Evolutionary conservation across 2,329 filamentous ascomycete species (phyloP).

Genomic region (Ophiostoma perfectum): DNA sequence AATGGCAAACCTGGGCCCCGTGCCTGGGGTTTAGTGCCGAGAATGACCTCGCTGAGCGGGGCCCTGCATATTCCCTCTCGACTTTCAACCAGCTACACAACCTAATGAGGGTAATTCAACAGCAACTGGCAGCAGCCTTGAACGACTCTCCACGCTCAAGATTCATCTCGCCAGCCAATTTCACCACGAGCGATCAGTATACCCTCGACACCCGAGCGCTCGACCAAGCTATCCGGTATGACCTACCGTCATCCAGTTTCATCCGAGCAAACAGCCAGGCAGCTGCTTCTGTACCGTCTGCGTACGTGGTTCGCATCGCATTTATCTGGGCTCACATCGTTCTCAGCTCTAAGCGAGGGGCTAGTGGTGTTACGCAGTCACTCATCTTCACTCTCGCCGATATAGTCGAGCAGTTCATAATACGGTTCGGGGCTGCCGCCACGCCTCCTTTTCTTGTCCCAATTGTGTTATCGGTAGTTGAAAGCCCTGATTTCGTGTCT

Average conservation of each 20-base stretch:
- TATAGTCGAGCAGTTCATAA: conserved; percentile 20
- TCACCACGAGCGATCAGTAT: background rate
- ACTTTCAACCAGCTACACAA: conserved; percentile 41
- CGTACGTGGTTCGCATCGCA: conserved; percentile 18
- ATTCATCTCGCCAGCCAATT: background rate
- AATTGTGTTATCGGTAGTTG: conserved; percentile 23
- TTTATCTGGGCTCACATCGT: conserved; percentile 19
- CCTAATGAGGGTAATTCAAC: conserved; percentile 31
- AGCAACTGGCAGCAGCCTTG: background rate
- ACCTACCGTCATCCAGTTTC: conserved; percentile 12
- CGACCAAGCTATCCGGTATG: conserved; percentile 5
- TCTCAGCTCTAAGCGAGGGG: background rate
- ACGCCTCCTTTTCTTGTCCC: conserved; percentile 30
- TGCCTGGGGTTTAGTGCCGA: conserved; percentile 37
- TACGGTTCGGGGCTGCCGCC: conserved; percentile 29
- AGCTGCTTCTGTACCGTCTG: conserved; percentile 13
- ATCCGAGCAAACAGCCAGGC: background rate
- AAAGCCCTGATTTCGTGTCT: background rate
- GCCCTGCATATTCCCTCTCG: conserved; percentile 36
- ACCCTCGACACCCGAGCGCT: background rate
- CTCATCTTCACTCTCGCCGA: conserved; percentile 7
- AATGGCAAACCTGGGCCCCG: conserved; percentile 68
- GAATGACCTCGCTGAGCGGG: conserved; percentile 25
- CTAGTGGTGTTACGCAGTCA: background rate
- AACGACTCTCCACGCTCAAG: background rate